Evolutionary conservation across 306 rosid species (phyloP).

Genomic region (Cucumis melo): DNA sequence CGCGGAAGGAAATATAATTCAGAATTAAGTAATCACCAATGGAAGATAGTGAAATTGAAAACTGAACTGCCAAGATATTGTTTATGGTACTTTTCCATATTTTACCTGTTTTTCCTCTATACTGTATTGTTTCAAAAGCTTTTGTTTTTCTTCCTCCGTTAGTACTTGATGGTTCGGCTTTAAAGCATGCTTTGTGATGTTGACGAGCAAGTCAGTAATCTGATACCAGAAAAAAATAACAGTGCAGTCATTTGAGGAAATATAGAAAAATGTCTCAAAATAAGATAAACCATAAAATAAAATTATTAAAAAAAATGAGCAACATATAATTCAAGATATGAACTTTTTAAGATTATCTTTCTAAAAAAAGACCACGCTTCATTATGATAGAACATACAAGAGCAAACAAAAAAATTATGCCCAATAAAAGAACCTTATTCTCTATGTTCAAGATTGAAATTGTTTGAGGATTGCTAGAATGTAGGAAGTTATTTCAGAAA

Average conservation of each 20-base stretch:
- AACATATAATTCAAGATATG: background rate
- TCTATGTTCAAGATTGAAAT: background rate
- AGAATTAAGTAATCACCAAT: background rate
- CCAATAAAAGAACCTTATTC: background rate
- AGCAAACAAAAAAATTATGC: too few relatives aligned
- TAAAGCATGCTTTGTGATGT: constrained; percentile 77
- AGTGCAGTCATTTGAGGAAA: constrained; percentile 5
- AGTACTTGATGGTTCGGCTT: constrained; percentile 74
- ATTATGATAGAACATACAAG: too few relatives aligned
- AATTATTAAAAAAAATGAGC: background rate
- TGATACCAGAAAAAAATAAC: constrained; percentile 22
- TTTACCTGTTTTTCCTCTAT: constrained; percentile 88
- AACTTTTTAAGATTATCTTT: background rate
- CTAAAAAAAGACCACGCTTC: too few relatives aligned
- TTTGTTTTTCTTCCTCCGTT: constrained; percentile 45
- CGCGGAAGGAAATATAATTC: background rate
- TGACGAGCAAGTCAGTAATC: constrained; percentile 93
- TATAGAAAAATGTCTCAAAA: background rate
- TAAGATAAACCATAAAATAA: background rate
- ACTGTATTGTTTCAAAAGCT: constrained; percentile 55
- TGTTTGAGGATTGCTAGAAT: background rate
- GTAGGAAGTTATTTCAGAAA: background rate
- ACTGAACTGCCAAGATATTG: background rate
- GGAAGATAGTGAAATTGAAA: background rate
- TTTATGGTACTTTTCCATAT: background rate